Evolutionary conservation across 106 monocot genomes (phyloP), one percentile per base, ranked within the genome.

Genomic region (Hemerocallis citrina): DNA sequence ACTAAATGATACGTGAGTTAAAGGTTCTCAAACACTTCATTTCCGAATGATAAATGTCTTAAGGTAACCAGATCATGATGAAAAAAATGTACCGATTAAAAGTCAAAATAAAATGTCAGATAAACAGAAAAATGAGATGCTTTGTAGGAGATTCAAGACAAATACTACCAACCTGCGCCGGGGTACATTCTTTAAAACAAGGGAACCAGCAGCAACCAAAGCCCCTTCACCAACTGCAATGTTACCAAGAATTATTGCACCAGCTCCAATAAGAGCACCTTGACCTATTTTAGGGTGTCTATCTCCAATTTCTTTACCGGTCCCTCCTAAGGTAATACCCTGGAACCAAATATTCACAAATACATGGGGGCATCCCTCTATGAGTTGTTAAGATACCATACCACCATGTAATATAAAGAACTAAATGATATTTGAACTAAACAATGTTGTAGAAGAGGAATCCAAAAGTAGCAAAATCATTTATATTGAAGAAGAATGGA

Each of bases 221-320:
- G 88, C 92, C 61, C 92, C 92, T 69, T 88, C 92, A 44, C 88
- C 88, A 41, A 93, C 81, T 34, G 29, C 43, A 52, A 93, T 88
- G 35, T 88, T 88, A 9, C 88, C 92, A 41, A 93, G 84, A 60
- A 88, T 74, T 28, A 81, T 93, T 32, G 84, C 92, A 79, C 92
- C 88, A 66, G 92, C 92, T 38, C 92, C 88, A 46, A 93, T 79
- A 63, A 93, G 81, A 73, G 92, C 92, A 57, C 92, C 92, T 62
- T 78, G 79, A 48, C 81, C 81, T 25, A 93, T 88, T 69, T 93
- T 88, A 59, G 92, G 92, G 62, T 93, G 92, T 28, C 92, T 74
- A 47, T 93, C 88, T 69, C 92, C 88, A 74, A 74, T 40, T 68
- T 81, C 79, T 33, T 93, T 93, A 19, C 92, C 92, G 29, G 92